phyloP scores from a whole-genome alignment of 202 grass and related monocot genomes.

The Schoenoplectus tabernaemontani region DNA sequence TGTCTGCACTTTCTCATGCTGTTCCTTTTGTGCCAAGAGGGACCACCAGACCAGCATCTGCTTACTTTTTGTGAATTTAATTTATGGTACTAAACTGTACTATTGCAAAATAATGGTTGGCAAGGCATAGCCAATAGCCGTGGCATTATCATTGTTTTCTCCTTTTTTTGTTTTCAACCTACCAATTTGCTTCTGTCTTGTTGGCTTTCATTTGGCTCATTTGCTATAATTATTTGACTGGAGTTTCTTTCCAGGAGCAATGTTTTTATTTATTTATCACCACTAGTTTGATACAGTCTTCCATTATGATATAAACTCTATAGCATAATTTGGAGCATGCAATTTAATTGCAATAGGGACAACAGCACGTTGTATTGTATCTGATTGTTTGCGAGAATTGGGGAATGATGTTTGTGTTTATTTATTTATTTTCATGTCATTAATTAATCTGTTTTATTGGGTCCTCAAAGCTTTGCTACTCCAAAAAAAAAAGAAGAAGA shows the following conservation, averaged over 20 bases:
- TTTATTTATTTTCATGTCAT: background rate
- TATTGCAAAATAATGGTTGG: background rate
- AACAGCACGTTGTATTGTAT: background rate
- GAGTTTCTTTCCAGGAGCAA: background rate
- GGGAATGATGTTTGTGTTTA: background rate
- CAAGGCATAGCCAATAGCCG: background rate
- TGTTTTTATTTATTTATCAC: background rate
- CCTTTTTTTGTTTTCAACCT: slow-evolving; percentile 5
- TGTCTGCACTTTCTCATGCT: slow-evolving; percentile 14
- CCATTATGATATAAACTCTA: background rate
- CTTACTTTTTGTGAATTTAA: background rate
- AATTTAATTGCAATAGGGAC: background rate
- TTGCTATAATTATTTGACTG: background rate
- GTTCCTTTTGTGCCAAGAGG: background rate
- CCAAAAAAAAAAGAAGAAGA: background rate
- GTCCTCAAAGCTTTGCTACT: background rate
- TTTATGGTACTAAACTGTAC: background rate
- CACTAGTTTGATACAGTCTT: background rate
- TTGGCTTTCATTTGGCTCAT: background rate
- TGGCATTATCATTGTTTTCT: background rate
- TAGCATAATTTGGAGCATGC: background rate
- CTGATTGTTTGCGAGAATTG: background rate
- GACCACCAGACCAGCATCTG: background rate
- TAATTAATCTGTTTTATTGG: background rate
- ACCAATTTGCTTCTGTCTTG: background rate